Percentiles rank a stretch among this genome's conserved stretches.
These are phyloP conservation scores for Nicotiana otophora DNA, from an alignment of 257 asterid species.

Conservation along the genomic window DNA sequence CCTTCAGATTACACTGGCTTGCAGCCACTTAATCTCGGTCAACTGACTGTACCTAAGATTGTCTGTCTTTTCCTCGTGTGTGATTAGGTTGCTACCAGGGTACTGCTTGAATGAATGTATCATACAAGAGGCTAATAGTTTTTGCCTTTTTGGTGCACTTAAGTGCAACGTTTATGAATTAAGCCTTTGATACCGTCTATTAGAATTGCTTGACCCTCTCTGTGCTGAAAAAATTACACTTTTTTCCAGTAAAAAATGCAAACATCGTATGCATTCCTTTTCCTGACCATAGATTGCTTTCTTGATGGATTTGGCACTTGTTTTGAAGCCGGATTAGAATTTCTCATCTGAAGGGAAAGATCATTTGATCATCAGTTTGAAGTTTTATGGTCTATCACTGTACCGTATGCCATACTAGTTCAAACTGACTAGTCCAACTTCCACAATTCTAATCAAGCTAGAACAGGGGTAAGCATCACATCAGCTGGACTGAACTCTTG, in stretches of 20 bases:
- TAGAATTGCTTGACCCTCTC: not conserved
- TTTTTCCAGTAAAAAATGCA: not conserved
- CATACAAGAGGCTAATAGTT: too few relatives aligned
- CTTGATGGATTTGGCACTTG: not conserved
- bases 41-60: not conserved
- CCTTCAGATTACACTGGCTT: not conserved
- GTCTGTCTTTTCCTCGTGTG: not conserved
- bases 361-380: not conserved
- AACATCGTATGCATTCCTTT: not conserved
- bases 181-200: not conserved
- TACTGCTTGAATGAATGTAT: not conserved
- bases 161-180: not conserved
- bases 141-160: not conserved
- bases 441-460: slow-evolving; percentile 15
- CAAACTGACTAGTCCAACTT: not conserved
- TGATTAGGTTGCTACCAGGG: not conserved
- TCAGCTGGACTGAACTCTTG: slow-evolving; percentile 74
- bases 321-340: not conserved
- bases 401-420: not conserved
- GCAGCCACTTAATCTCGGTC: not conserved
- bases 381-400: not conserved
- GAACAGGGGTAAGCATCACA: slow-evolving; percentile 51
- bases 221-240: not conserved
- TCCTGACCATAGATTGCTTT: not conserved
- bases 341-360: not conserved